Evolutionary conservation across 805 yeast species (phyloP), one percentile per base, ranked within the genome.

Genomic region (Ogataea pilisensis): DNA sequence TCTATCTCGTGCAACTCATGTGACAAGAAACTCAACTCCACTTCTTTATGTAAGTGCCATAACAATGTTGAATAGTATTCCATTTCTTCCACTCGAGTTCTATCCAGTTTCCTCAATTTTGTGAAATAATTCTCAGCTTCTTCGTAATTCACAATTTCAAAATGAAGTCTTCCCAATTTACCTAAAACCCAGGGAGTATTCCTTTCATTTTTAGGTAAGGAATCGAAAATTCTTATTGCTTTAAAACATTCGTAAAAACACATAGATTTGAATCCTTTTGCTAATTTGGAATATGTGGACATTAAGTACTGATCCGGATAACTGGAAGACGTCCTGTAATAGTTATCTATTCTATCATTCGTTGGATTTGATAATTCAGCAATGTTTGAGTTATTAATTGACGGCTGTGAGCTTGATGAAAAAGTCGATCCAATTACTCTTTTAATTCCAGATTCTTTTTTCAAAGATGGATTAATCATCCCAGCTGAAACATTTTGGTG

Each of bases 31-130:
- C 93, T 81, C 38, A 93, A 69, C 41, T 82, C 90, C 17, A 78
- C 76, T 35, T 85, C 89, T 54, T 81, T 82, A 41, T 85, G 91
- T 37, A 89, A 64, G 66, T 93, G 98, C 99, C 99, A 91, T 43
- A 91, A 69, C 22, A 89, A 68, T 0, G 98, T 91, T 0, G 96
- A 88, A 57, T 78, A 89, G 51, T 81, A 79, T 55, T 93, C 98
- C 93, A 91, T 87, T 57, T 89, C 98, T 46, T 78, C 80, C 13
- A 82, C 58, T 42, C 98, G 71, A 9, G 90, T 85, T 31, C 91
- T 76, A 63, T 89, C 96, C 20, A 82, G 44, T 40, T 66, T 67
- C 39, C 95, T 71, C 41, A 93, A 68, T 49, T 70, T 72, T 14
- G 64, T 63, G 55, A 85, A 91, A 50, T 73, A 79, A 32, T 66